Conservation (phyloP, 805 yeast genomes). For the Candida easanensis region DNA sequence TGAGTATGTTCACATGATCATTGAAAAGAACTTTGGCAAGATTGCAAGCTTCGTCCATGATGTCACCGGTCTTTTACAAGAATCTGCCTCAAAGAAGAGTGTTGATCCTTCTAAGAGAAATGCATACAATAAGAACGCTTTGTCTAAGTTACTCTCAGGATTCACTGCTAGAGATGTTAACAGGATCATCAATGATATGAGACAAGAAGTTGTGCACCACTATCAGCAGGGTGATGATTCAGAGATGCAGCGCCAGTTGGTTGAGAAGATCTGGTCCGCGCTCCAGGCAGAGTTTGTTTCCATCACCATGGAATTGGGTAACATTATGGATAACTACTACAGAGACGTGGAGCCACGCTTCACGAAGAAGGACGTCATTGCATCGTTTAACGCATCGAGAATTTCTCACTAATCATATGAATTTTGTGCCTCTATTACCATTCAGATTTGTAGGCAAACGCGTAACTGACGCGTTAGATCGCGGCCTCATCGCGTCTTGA, state of each 20-base stretch:
- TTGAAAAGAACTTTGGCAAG: conserved; percentile 62
- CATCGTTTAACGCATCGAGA: conserved; percentile 43
- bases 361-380: conserved; percentile 53
- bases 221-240: conserved; percentile 33
- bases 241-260: conserved; percentile 50
- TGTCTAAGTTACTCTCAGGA: conserved; percentile 53
- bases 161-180: conserved; percentile 60
- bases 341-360: conserved; percentile 50
- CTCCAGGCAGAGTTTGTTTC: conserved; percentile 61
- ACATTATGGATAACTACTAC: conserved; percentile 50
- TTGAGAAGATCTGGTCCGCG: conserved; percentile 67
- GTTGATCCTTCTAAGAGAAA: conserved; percentile 56
- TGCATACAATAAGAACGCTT: conserved; percentile 57
- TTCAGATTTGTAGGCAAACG: not conserved
- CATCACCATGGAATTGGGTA: conserved; percentile 51
- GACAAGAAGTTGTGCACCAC: conserved; percentile 55
- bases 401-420: conserved; percentile 1
- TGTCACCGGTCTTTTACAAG: conserved; percentile 48
- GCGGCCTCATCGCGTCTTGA: not conserved
- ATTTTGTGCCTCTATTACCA: not conserved
- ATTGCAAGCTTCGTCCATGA: conserved; percentile 63
- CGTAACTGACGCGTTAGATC: not conserved
- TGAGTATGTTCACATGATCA: conserved; percentile 43
- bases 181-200: conserved; percentile 51
- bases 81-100: conserved; percentile 23